These are phyloP conservation scores for Yamadazyma phyllophila DNA, from an alignment of 805 yeast species.

Conservation along the genomic window DNA sequence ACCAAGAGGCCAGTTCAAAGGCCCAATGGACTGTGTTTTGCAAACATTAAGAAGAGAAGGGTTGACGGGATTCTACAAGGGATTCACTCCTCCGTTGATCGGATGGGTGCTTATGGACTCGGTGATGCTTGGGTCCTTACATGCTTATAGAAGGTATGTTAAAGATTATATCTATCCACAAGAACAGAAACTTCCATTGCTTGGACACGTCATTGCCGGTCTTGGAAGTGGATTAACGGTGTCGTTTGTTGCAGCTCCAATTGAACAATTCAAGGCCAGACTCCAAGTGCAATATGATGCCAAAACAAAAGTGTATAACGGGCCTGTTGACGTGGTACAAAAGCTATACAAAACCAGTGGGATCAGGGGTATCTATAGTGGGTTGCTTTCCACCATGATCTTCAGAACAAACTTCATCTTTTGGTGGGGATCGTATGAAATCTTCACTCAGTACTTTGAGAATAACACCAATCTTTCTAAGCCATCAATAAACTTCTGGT, in stretches of 20 bases:
- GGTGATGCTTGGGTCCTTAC: slow-evolving; percentile 84
- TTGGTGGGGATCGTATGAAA: slow-evolving; percentile 93
- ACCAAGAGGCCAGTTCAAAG: slow-evolving; percentile 59
- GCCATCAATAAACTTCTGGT: slow-evolving; percentile 82
- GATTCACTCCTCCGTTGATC: slow-evolving; percentile 87
- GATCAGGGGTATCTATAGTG: slow-evolving; percentile 72
- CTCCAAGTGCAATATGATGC: slow-evolving; percentile 89
- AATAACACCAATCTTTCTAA: slow-evolving; percentile 62
- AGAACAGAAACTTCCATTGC: slow-evolving; percentile 62
- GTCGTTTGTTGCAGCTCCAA: slow-evolving; percentile 93
- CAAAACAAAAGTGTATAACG: slow-evolving; percentile 59
- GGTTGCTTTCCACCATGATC: slow-evolving; percentile 80
- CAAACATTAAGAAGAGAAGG: slow-evolving; percentile 78
- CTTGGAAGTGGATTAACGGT: slow-evolving; percentile 91
- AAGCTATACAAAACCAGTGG: slow-evolving; percentile 62
- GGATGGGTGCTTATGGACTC: slow-evolving; percentile 96
- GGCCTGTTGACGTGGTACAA: slow-evolving; percentile 75
- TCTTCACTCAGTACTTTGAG: slow-evolving; percentile 68
- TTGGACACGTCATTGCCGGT: slow-evolving; percentile 73
- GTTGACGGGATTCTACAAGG: slow-evolving; percentile 74
- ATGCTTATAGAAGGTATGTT: slow-evolving; percentile 66
- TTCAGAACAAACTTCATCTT: slow-evolving; percentile 83
- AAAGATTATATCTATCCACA: slow-evolving; percentile 63
- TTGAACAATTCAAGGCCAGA: slow-evolving; percentile 85
- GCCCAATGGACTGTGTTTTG: slow-evolving; percentile 77